Conservation (phyloP, 495 filamentous ascomycete species). For the Aeminium ludgeri region DNA sequence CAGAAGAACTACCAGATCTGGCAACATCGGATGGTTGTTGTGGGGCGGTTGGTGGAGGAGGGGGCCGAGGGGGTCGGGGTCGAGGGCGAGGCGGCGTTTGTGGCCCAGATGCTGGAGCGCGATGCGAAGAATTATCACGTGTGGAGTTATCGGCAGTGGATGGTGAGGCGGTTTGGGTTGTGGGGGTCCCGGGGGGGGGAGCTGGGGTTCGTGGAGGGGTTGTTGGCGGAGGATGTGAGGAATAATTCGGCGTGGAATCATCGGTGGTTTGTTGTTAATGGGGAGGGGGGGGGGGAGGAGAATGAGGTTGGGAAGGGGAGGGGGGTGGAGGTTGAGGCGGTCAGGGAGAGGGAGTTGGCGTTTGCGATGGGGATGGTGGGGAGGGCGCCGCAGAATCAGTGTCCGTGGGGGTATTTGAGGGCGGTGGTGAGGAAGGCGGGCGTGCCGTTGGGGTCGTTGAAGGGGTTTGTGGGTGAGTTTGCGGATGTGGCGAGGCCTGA, state of each 20-base stretch:
- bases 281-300: conserved; percentile 26
- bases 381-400: conserved; percentile 80
- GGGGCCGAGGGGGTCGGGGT: conserved; percentile 30
- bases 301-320: conserved; percentile 32
- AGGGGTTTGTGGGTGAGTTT: conserved; percentile 50
- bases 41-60: no score
- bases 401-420: conserved; percentile 78
- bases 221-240: conserved; percentile 62
- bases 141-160: conserved; percentile 85
- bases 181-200: conserved; percentile 55
- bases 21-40: conserved; percentile 82
- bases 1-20: conserved; percentile 99
- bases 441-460: conserved; percentile 34
- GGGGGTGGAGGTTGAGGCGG: conserved; percentile 37
- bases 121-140: conserved; percentile 98
- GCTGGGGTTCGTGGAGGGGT: conserved; percentile 45
- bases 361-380: conserved; percentile 54
- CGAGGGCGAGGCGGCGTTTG: conserved; percentile 52
- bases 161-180: conserved; percentile 63
- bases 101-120: conserved; percentile 60
- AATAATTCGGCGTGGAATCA: conserved; percentile 98
- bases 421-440: conserved; percentile 54
- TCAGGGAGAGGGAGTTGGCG: conserved; percentile 58
- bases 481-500: conserved; percentile 34
- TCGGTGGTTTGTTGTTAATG: conserved; percentile 79